Base-by-base conservation (phyloP, 2,329 filamentous ascomycete species). In the Ophiostoma ulmi region DNA sequence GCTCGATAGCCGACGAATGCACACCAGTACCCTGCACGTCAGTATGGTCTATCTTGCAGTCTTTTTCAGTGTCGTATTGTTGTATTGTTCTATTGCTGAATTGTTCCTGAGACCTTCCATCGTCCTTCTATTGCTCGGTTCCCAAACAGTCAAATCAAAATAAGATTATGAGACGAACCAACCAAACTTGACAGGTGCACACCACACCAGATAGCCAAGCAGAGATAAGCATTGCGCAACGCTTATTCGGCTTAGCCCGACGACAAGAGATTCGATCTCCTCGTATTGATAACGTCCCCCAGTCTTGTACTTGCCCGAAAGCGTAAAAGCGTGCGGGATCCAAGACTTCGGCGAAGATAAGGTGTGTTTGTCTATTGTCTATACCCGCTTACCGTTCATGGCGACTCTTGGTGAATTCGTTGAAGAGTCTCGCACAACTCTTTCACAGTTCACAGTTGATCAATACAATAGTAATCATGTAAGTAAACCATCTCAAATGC, bases 151-250 rank as follows among this genome's bases (percentile, higher is more conserved):
- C 44, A 48, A 48, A 20, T 20, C 17, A 48, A 48, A 48, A 10
- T 20, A 7, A 48, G n/a, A 48, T n/a, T n/a, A n/a, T n/a, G 17
- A 48, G 44, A 48, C 44, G 44, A n/a, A 20, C 44, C 41, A 13
- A 20, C 41, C 44, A 44, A 6, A 20, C 44, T 20, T 8, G 17
- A 48, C 17, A 20, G 44, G 44, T 48, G 44, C 44, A 48, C 44
- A 48, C 44, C 44, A 48, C 3, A 5, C 44, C 5, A 48, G 44
- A 48, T n/a, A 48, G 44, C 44, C 20, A 48, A 48, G 52, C n/a
- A 58, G 44, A 58, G 52, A 58, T 58, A 58, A 58, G 52, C 52
- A 58, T 58, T 58, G 52, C 22, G 22, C 52, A 26, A 58, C 52
- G n/a, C 52, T 58, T 22, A 26, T 58, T 58, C 52, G 52, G 52